phyloP scores from a whole-genome alignment of 108 stramenopile species.

The Cyclotella cryptica region DNA sequence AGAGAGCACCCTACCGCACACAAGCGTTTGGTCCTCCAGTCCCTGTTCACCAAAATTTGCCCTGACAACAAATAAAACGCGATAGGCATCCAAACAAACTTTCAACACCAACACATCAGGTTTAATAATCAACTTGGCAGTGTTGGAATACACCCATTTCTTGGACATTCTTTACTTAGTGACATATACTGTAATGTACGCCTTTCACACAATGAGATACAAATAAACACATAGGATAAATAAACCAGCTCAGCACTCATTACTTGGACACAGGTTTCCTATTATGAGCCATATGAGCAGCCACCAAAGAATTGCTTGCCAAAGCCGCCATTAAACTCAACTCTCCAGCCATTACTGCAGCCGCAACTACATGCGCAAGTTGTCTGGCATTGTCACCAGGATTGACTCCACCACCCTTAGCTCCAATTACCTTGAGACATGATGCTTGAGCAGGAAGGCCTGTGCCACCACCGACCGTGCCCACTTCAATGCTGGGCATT shows the following conservation, averaged over 20 bases:
- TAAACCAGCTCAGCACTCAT: slow-evolving; percentile 1
- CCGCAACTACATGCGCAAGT: slow-evolving; percentile 94
- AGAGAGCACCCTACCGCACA: too few relatives aligned
- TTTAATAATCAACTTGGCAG: too few relatives aligned
- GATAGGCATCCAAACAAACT: too few relatives aligned
- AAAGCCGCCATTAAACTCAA: slow-evolving; percentile 95
- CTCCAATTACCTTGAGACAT: slow-evolving; percentile 94
- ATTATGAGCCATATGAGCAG: slow-evolving; percentile 91
- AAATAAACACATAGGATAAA: background rate
- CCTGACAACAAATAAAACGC: too few relatives aligned
- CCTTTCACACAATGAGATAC: background rate
- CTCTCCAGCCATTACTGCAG: slow-evolving; percentile 96
- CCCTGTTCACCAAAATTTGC: too few relatives aligned
- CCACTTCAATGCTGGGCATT: slow-evolving; percentile 99
- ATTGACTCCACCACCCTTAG: slow-evolving; percentile 79
- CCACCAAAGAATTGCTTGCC: slow-evolving; percentile 89
- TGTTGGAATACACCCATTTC: too few relatives aligned
- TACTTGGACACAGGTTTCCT: slow-evolving; percentile 75
- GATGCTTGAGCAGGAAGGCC: slow-evolving; percentile 93
- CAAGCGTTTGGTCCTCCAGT: too few relatives aligned
- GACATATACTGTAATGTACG: too few relatives aligned
- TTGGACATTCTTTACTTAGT: too few relatives aligned
- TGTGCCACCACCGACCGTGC: slow-evolving; percentile 98
- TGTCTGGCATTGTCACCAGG: slow-evolving; percentile 94
- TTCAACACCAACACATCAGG: too few relatives aligned